Evolutionary conservation across 1,284 basidiomycete genomes (phyloP), one percentile per base, ranked within the genome.

Genomic region (Thelephora terrestris): DNA sequence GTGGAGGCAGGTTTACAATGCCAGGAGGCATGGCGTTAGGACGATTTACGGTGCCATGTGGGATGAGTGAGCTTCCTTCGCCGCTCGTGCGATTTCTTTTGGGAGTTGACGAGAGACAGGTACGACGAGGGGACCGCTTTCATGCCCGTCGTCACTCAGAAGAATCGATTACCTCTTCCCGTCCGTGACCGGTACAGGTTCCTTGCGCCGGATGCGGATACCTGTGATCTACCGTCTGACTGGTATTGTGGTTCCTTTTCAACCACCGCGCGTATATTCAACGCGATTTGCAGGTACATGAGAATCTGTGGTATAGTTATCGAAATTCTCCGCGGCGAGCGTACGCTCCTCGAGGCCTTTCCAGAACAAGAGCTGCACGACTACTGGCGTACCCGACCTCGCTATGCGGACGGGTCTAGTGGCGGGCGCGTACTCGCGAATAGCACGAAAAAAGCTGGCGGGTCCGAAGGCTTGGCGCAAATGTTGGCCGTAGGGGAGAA

Each of bases 91-190:
- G 12, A 24, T 42, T 21, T 7, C 29, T 24, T 21, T 16, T 32
- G 32, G 46, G 29, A 9, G 36, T 21, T 43, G 29, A 45, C 29
- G 18, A 14, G 23, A 17, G 18, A 5, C 53, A 85, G 82, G 59
- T 88, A 88, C 53, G 85, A 88, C 55, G 84, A 87, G 65, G 85
- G 85, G 25, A 88, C 85, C 0, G 83, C 78, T 3, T 76, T 83
- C 54, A 71, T 89, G 66, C 85, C 85, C 4, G 73, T 78, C 20
- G 75, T 85, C 2, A 62, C 76, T 43, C 67, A 73, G 50, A 76
- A 76, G 51, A 66, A 71, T 17, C 66, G 74, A 48, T n/a, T 42
- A 25, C 29, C 29, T 6, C 64, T 85, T 1, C 85, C 85, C 16
- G 66, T 70, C 46, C 74, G 74, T 21, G 73, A 78, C 16, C 69